Conservation (phyloP, 1,139 yeast species). For the Keqinozyma sinolaborantium region DNA sequence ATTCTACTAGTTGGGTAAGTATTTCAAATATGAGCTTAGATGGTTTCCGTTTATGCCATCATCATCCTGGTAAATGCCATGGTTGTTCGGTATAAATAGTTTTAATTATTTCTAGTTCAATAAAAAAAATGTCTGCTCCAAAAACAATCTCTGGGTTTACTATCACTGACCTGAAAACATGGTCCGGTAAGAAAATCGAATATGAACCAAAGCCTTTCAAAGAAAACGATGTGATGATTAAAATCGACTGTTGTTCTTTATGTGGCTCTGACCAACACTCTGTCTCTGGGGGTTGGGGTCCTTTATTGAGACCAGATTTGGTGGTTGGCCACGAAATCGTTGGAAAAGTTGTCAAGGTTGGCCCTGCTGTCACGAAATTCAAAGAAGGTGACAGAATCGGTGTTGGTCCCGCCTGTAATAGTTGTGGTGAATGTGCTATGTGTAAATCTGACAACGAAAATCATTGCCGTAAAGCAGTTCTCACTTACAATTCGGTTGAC, state of each 20-base stretch:
- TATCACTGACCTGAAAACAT: conserved; percentile 20
- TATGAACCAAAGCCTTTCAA: conserved; percentile 35
- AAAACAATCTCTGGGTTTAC: conserved; percentile 40
- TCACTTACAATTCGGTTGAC: conserved; percentile 45
- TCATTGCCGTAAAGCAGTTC: conserved; percentile 42
- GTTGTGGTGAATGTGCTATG: conserved; percentile 48
- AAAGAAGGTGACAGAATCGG: conserved; percentile 62
- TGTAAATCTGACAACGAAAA: conserved; percentile 48
- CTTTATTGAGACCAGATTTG: conserved; percentile 34
- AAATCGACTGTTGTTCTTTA: conserved; percentile 52
- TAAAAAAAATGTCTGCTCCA: conserved; percentile 19
- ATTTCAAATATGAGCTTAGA: no score
- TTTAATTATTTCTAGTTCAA: no score
- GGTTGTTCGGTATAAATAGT: no score
- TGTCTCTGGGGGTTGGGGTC: conserved; percentile 40
- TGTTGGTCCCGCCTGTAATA: conserved; percentile 51
- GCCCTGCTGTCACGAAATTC: conserved; percentile 42
- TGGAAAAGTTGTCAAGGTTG: conserved; percentile 48
- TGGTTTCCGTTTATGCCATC: no score
- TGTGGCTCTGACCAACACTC: conserved; percentile 61
- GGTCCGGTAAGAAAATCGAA: conserved; percentile 39
- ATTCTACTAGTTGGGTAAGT: no score
- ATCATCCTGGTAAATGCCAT: no score
- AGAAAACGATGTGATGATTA: conserved; percentile 41
- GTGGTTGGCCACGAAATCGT: conserved; percentile 50